phyloP scores from a whole-genome alignment of 495 filamentous ascomycete genomes.

The Penicillium malachiteum region DNA sequence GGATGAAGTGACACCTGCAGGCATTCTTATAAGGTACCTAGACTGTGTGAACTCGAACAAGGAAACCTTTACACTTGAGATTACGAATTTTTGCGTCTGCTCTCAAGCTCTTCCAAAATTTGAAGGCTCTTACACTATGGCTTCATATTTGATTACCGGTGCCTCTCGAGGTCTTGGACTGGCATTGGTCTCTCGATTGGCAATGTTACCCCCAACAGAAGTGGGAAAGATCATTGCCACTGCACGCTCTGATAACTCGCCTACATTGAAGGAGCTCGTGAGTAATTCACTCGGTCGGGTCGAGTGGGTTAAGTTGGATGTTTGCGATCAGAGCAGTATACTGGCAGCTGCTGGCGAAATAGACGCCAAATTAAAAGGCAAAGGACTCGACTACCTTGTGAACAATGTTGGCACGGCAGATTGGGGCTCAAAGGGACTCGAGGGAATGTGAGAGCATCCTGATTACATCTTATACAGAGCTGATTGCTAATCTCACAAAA shows the following conservation, averaged over 20 bases:
- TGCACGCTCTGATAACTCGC: constrained; percentile 28
- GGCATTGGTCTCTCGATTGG: constrained; percentile 41
- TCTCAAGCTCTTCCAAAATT: neutral
- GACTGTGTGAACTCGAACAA: no score
- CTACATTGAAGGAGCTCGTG: constrained; percentile 25
- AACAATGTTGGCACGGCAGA: constrained; percentile 47
- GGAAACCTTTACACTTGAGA: no score
- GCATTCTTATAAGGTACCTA: no score
- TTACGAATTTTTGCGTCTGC: no score
- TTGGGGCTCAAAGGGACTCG: constrained; percentile 23
- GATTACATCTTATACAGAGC: no score
- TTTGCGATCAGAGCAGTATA: constrained; percentile 40
- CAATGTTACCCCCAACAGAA: constrained; percentile 28
- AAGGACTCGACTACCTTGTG: constrained; percentile 51
- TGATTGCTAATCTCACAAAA: constrained; percentile 2
- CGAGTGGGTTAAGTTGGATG: constrained; percentile 46
- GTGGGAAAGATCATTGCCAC: constrained; percentile 38
- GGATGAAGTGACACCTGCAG: no score
- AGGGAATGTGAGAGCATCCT: constrained; percentile 31
- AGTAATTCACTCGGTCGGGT: constrained; percentile 30
- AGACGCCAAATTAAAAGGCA: constrained; percentile 35
- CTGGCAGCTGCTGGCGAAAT: constrained; percentile 39
- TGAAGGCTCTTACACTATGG: constrained; percentile 20
- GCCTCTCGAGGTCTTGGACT: constrained; percentile 55
- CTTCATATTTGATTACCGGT: constrained; percentile 35